A percentile compares a stretch with the other conserved stretches of the same genome.
phyloP scores from a whole-genome alignment of 768 basidiomycete species.

The Russula griseocarnosa region DNA sequence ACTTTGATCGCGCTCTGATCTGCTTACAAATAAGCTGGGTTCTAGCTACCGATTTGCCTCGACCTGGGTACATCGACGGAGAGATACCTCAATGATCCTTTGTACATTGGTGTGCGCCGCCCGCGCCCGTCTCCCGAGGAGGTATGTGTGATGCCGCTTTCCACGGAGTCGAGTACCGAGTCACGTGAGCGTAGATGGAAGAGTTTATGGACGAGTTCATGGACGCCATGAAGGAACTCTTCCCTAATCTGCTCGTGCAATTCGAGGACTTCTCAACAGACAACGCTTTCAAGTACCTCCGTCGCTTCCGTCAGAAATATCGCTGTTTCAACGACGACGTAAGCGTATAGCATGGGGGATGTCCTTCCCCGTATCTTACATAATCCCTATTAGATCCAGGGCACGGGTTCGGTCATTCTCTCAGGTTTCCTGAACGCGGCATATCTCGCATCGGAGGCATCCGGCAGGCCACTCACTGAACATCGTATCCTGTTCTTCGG shows the following conservation, averaged over 20 bases:
- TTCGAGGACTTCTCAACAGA: constrained; percentile 94
- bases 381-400: constrained; percentile 29
- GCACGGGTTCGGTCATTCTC: constrained; percentile 87
- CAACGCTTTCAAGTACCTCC: constrained; percentile 83
- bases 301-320: constrained; percentile 68
- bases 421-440: constrained; percentile 89
- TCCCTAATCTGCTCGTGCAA: constrained; percentile 81
- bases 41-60: constrained; percentile 60
- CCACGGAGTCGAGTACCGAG: constrained; percentile 33
- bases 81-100: constrained; percentile 73
- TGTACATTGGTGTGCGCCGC: constrained; percentile 80
- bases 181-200: constrained; percentile 58
- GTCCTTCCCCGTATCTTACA: not conserved
- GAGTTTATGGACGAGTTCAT: constrained; percentile 95
- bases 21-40: not conserved
- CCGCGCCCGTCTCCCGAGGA: constrained; percentile 32
- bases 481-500: constrained; percentile 93
- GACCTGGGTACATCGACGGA: constrained; percentile 90
- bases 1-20: not conserved
- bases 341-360: constrained; percentile 36
- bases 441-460: constrained; percentile 65
- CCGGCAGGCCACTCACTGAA: constrained; percentile 58
- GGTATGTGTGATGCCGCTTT: constrained; percentile 16
- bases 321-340: constrained; percentile 86
- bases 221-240: constrained; percentile 67